Evolutionary conservation across 768 basidiomycete genomes (phyloP), one percentile per base, ranked within the genome.

Genomic region (Glaciozyma antarctica): DNA sequence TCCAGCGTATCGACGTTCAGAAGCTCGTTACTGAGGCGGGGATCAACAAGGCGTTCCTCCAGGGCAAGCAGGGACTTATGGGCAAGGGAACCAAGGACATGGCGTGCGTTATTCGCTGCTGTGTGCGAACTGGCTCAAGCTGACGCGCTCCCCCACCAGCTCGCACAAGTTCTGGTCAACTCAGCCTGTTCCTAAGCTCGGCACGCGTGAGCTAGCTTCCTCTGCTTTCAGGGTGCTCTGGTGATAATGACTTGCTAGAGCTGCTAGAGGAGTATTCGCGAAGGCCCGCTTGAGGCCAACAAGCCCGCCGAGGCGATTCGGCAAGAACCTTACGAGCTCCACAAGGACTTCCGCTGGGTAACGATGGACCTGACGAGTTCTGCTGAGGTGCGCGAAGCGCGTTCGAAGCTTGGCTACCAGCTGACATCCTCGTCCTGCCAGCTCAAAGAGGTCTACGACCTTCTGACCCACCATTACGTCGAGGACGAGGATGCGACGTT

Each of bases 401-500:
- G 45, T 24, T 64, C 32, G 21, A 24, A 41, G 30, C 13, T 12
- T 28, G 15, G 44, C 3, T 34, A 15, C 8, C 16, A 24, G 52
- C 53, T 51, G 41, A 45, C 45, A 12, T 16, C 24, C 21, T 28
- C n/a, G 16, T 57, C n/a, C 49, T 1, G 43, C n/a, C 63, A 97
- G 90, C 83, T 84, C 70, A 87, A 88, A 74, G 95, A 99, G 75
- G 85, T 97, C 17, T 89, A 95, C 73, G 86, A 91, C 69, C 81
- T 99, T 3, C 79, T 99, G 48, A 95, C 90, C 6, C 81, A 86
- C 17, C 88, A 98, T 77, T 99, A 98, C 72, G 92, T 99, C 53
- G 95, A 99, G 76, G 95, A 99, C 74, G 87, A 89, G 71, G 87
- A 90, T 58, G 93, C 93, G 8, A 82, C 88, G n/a, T 95, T 98